A percentile compares a stretch with the other conserved stretches of the same genome.
These are phyloP conservation scores for Monilinia polystroma DNA, from an alignment of 2,329 filamentous ascomycete genomes.

Conservation along the genomic window DNA sequence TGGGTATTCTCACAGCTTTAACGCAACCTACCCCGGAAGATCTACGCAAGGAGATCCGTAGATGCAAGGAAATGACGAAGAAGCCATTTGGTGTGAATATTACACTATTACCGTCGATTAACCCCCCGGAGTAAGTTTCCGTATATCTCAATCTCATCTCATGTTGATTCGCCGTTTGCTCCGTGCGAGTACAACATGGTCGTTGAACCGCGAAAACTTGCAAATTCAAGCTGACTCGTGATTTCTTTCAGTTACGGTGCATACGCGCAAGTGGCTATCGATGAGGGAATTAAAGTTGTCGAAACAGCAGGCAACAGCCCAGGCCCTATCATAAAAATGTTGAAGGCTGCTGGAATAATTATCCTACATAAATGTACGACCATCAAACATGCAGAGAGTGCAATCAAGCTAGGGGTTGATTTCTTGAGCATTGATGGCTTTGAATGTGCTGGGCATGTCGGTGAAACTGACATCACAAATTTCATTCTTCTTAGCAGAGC, in stretches of 20 bases:
- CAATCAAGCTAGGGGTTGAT: constrained; percentile 91
- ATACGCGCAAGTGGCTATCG: constrained; percentile 89
- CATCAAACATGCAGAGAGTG: constrained; percentile 87
- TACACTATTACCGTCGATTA: constrained; percentile 85
- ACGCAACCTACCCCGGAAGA: constrained; percentile 91
- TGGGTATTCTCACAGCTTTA: constrained; percentile 81
- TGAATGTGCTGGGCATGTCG: constrained; percentile 89
- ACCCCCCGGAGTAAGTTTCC: constrained; percentile 66
- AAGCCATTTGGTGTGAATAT: constrained; percentile 91
- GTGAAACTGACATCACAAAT: constrained; percentile 84
- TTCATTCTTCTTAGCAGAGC: constrained; percentile 85
- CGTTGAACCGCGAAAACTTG: constrained; percentile 5
- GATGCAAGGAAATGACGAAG: constrained; percentile 75
- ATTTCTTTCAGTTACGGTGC: constrained; percentile 60
- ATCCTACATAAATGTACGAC: constrained; percentile 98
- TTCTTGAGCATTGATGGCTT: constrained; percentile 97
- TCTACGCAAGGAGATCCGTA: constrained; percentile 88
- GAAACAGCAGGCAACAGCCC: constrained; percentile 92
- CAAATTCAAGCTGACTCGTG: constrained; percentile 9
- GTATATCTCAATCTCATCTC: constrained; percentile 9
- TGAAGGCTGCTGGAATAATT: constrained; percentile 76
- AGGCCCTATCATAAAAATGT: constrained; percentile 82
- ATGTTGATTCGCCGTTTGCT: constrained; percentile 20
- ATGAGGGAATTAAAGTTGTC: constrained; percentile 87
- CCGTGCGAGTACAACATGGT: constrained; percentile 11